Percentiles rank a stretch among this genome's conserved stretches.
phyloP scores from a whole-genome alignment of 164 flowering plant genomes.

The Stephania japonica region DNA sequence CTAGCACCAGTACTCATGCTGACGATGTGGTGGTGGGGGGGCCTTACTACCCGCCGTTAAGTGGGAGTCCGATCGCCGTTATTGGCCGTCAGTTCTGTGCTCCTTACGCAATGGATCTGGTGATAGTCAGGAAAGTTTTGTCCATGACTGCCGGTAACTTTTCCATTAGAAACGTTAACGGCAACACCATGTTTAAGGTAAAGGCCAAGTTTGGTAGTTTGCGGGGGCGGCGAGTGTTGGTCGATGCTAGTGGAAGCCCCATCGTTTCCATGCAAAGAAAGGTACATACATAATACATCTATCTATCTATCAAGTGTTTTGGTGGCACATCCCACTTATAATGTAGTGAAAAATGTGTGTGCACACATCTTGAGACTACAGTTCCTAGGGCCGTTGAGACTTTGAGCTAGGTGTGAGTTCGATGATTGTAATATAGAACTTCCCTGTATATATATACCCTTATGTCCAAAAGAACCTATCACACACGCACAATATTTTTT shows the following conservation, averaged over 20 bases:
- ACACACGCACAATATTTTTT: no score
- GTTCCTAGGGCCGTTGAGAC: no score
- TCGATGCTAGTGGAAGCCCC: conserved; percentile 45
- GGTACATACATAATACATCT: conserved; percentile 23
- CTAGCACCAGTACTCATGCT: no score
- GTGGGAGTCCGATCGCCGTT: conserved; percentile 19
- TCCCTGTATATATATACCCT: no score
- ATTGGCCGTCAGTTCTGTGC: conserved; percentile 36
- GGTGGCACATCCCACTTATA: no score
- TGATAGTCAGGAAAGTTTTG: conserved; percentile 31
- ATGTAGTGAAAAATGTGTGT: no score
- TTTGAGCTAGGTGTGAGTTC: no score
- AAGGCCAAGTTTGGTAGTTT: conserved; percentile 31
- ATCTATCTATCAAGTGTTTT: no score
- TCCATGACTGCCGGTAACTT: conserved; percentile 40
- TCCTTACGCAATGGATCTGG: conserved; percentile 40
- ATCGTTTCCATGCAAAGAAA: conserved; percentile 36
- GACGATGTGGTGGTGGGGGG: neutral
- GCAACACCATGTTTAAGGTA: conserved; percentile 38
- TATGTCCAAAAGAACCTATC: no score
- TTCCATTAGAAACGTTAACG: conserved; percentile 37
- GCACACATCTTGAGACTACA: no score
- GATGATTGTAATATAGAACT: no score
- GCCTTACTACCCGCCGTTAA: conserved; percentile 2
- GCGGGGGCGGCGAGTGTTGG: conserved; percentile 28